Base-by-base conservation (phyloP, 164 flowering plant genomes). In the Annona cherimola region DNA sequence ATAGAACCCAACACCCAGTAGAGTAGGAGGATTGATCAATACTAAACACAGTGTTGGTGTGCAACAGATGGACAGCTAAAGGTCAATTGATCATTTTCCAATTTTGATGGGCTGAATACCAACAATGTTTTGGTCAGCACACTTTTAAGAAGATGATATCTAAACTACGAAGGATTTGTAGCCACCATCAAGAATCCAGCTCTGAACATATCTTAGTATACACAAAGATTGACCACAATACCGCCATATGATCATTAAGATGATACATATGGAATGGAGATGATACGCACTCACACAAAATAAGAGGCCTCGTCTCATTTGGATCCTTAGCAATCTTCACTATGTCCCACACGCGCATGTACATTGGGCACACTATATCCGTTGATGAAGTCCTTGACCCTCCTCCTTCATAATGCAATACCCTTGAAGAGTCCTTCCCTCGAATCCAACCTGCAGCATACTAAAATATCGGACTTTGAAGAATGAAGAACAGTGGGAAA, bases 301-400 rank as follows among this genome's bases (percentile, higher is more conserved):
- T 94, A 74, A 95, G 70, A n/a, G 99, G 98, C 57, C 99, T 88
- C 45, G 78, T 72, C 83, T 95, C 98, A 71, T 69, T 77, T 54
- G 92, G 92, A 82, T 95, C 99, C 43, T 86, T 81, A 55, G 99
- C 98, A 81, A 95, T 90, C 79, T 86, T 86, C 71, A 93, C 82
- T 12, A 91, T 90, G 84, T 89, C 94, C 96, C 91, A 89, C 45
- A 93, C 85, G 75, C 99, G 99, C 95, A 89, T 91, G 75, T 93
- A 95, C 99, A 95, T 95, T 2, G 99, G 99, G 73, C 99, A 95
- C 3, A 95, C 84, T 73, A 95, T 87, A 80, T 95, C 98, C 40
- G 99, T 95, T 11, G 98, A 93, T 65, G 92, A 42, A 60, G 99
- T 95, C 83, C 96, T 86, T 39, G 99, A 84, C 63, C 98, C 97